A percentile compares a stretch with the other conserved stretches of the same genome.
phyloP scores from a whole-genome alignment of 257 asterid species.

The Solanum sejunctum region DNA sequence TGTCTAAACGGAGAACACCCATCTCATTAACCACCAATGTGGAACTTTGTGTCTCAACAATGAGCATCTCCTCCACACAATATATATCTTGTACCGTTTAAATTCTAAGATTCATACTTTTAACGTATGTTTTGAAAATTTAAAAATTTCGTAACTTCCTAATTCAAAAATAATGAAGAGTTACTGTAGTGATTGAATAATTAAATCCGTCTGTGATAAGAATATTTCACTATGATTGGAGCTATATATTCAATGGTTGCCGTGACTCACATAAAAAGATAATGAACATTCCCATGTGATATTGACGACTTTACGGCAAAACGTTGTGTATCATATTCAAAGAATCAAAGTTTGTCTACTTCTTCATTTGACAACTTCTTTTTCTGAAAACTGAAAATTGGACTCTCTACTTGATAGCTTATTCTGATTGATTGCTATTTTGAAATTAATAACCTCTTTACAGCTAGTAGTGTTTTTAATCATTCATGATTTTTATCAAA shows the following conservation, averaged over 20 bases:
- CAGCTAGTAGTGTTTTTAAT: too few species aligned
- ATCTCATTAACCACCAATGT: too few species aligned
- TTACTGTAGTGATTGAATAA: not conserved
- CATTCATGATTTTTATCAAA: too few species aligned
- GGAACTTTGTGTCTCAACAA: too few species aligned
- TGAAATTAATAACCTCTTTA: not conserved
- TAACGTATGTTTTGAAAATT: not conserved
- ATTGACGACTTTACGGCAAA: not conserved
- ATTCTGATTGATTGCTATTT: not conserved
- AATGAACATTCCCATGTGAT: not conserved
- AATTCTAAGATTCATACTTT: not conserved
- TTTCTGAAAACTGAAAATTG: not conserved
- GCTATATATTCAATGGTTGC: not conserved
- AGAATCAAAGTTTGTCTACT: not conserved
- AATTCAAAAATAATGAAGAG: not conserved
- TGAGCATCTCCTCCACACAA: not conserved
- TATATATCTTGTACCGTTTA: not conserved
- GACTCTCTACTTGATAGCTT: not conserved
- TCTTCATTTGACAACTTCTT: not conserved
- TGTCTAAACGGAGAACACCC: too few species aligned
- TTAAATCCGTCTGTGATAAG: not conserved
- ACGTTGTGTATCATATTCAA: not conserved
- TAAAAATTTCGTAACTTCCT: not conserved
- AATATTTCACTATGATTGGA: not conserved
- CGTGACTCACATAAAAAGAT: not conserved